Conservation (phyloP, 1,284 basidiomycete species). For the Boletus albobrunnescens region DNA sequence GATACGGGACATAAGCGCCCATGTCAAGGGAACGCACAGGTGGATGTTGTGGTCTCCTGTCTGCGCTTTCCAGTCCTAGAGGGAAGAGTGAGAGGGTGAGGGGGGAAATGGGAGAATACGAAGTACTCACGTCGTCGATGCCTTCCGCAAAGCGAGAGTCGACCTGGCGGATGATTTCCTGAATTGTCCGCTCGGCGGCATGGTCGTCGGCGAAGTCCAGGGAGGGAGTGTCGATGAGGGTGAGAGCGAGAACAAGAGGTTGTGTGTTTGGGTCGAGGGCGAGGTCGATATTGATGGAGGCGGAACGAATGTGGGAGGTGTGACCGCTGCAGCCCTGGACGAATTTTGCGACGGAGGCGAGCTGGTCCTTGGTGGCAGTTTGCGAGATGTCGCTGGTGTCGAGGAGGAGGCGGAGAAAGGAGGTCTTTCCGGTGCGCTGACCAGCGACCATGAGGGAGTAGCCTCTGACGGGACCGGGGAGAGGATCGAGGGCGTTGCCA, state of each 20-base stretch:
- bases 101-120: constrained; percentile 10
- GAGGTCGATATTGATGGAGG: constrained; percentile 63
- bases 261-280: constrained; percentile 44
- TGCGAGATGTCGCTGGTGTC: constrained; percentile 65
- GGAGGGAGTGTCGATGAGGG: constrained; percentile 75
- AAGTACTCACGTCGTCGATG: constrained; percentile 61
- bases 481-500: constrained; percentile 25
- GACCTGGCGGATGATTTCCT: constrained; percentile 63
- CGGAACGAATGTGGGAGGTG: constrained; percentile 62
- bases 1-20: constrained; percentile 21
- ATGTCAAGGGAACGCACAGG: constrained; percentile 53
- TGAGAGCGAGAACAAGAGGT: constrained; percentile 52
- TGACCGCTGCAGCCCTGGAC: constrained; percentile 65
- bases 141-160: constrained; percentile 64
- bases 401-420: constrained; percentile 72
- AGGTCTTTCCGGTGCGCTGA: constrained; percentile 72
- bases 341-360: constrained; percentile 70
- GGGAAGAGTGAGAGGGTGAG: constrained; percentile 9
- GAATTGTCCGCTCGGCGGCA: constrained; percentile 52
- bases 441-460: constrained; percentile 78
- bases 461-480: constrained; percentile 26
- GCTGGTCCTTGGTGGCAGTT: constrained; percentile 60
- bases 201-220: constrained; percentile 63
- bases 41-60: constrained; percentile 72
- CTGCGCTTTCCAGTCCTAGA: constrained; percentile 62